Evolutionary conservation across 2,329 filamentous ascomycete genomes (phyloP), one percentile per base, ranked within the genome.

Genomic region (Hawksworthiomyces lignivorus): DNA sequence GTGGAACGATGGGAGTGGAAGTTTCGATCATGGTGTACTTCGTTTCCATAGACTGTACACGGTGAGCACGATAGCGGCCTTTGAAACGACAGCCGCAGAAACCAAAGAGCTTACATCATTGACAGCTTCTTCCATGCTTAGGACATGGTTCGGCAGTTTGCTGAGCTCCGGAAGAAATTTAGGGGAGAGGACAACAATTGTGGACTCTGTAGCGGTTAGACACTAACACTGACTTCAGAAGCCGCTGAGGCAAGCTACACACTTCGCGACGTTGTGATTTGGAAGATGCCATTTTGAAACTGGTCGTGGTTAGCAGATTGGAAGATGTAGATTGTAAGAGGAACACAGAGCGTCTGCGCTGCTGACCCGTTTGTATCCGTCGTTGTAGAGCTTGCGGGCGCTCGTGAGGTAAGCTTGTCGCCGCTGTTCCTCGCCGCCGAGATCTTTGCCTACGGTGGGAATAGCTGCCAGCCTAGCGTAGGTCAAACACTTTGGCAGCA

Each of bases 1-100:
- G 51, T 1, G 56, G 43, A 17, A 62, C 30, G n/a, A 53, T 39
- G 12, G 45, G 47, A 7, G 55, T 42, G 6, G 54, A 50, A 7
- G 50, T 46, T 0, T 52, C 36, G 15, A 63, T 40, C 26, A 52
- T 50, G 15, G 59, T 63, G 49, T 64, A 62, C 43, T 61, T 58
- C 7, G 52, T 30, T 17, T 60, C 54, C 53, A 63, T 53, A 2
- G 39, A 43, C 54, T 62, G 24, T 26, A 26, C 12, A 8, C 24
- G n/a, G n/a, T 12, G 24, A 12, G 24, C 2, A 26, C 24, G 12
- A 26, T 4, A 26, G 12, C n/a, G 24, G 8, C 2, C 24, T 26
- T 26, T 26, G 24, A 12, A 8, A 12, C 12, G 14, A 15, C n/a
- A n/a, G n/a, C n/a, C n/a, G n/a, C n/a, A 26, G 17, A 22, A 11